These are phyloP conservation scores for Monascus ruber DNA, from an alignment of 2,329 filamentous ascomycete genomes.

Conservation along the genomic window DNA sequence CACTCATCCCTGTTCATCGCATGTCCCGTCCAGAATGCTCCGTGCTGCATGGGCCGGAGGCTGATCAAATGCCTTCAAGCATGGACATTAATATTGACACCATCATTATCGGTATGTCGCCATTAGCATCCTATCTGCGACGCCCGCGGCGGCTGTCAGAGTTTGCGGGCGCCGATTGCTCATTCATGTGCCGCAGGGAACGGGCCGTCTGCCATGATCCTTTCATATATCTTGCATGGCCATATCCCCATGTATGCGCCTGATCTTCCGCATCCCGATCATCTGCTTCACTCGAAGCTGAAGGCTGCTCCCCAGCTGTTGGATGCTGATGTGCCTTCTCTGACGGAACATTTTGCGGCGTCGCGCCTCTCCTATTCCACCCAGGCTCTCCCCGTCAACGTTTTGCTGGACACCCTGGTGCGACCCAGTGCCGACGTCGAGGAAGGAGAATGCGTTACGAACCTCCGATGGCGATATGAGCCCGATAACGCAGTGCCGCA, in stretches of 20 bases:
- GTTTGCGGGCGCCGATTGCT: not conserved
- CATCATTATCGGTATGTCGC: conserved; percentile 33
- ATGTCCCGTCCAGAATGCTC: conserved; percentile 22
- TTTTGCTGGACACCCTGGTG: conserved; percentile 48
- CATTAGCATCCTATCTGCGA: not conserved
- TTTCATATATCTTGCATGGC: conserved; percentile 53
- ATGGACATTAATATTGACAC: conserved; percentile 31
- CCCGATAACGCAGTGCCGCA: conserved; percentile 42
- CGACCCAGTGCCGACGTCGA: conserved; percentile 49
- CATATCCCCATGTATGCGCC: conserved; percentile 46
- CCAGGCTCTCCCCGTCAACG: conserved; percentile 49
- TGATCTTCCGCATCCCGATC: conserved; percentile 43
- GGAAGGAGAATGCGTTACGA: conserved; percentile 37
- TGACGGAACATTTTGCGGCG: conserved; percentile 47
- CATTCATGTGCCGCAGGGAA: conserved; percentile 35
- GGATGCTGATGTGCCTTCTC: conserved; percentile 33
- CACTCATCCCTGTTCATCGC: conserved; percentile 4
- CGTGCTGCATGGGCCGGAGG: conserved; percentile 15
- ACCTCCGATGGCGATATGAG: conserved; percentile 43
- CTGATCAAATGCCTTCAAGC: conserved; percentile 14
- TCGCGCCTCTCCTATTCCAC: conserved; percentile 51
- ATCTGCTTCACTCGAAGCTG: conserved; percentile 46
- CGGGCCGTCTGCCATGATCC: conserved; percentile 50
- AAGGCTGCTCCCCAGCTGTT: conserved; percentile 37
- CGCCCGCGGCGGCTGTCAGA: not conserved